Percentiles rank a stretch among this genome's conserved stretches.
These are phyloP conservation scores for Petrea volubilis DNA, from an alignment of 257 asterid genomes.

Conservation along the genomic window DNA sequence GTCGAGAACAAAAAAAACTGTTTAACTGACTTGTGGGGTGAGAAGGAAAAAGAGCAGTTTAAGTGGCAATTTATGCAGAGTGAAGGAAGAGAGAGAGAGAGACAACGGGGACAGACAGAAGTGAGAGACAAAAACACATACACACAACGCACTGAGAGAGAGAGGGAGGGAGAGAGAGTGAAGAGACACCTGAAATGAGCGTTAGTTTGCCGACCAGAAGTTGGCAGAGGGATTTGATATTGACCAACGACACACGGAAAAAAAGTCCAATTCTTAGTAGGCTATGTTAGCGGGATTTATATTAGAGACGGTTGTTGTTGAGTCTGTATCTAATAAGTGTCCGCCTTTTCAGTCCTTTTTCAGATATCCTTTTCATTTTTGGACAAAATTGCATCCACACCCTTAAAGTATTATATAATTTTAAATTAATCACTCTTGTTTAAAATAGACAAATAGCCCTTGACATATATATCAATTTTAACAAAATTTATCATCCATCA, in stretches of 20 bases:
- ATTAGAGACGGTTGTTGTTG: not conserved
- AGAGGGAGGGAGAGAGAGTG: constrained; percentile 19
- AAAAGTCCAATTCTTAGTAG: not conserved
- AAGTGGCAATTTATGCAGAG: constrained; percentile 40
- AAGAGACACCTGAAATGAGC: constrained; percentile 54
- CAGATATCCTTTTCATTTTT: too few species aligned
- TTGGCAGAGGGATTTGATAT: constrained; percentile 54
- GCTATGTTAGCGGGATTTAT: not conserved
- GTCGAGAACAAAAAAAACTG: constrained; percentile 31
- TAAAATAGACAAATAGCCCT: too few species aligned
- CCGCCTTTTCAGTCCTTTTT: not conserved
- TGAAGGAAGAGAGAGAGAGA: constrained; percentile 11
- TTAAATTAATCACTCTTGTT: too few species aligned
- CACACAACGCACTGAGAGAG: constrained; percentile 23
- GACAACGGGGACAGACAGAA: constrained; percentile 43
- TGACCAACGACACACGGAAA: constrained; percentile 41
- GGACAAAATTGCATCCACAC: too few species aligned
- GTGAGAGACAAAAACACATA: constrained; percentile 40
- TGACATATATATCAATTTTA: too few species aligned
- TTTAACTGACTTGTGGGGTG: constrained; percentile 25
- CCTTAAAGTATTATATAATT: too few species aligned
- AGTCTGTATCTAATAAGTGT: constrained; percentile 5
- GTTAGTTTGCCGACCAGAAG: constrained; percentile 65
- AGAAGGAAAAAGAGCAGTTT: not conserved
- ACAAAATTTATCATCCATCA: too few species aligned